Evolutionary conservation across 805 yeast genomes (phyloP), one percentile per base, ranked within the genome.

Genomic region (Zygosaccharomyces kombuchaensis): DNA sequence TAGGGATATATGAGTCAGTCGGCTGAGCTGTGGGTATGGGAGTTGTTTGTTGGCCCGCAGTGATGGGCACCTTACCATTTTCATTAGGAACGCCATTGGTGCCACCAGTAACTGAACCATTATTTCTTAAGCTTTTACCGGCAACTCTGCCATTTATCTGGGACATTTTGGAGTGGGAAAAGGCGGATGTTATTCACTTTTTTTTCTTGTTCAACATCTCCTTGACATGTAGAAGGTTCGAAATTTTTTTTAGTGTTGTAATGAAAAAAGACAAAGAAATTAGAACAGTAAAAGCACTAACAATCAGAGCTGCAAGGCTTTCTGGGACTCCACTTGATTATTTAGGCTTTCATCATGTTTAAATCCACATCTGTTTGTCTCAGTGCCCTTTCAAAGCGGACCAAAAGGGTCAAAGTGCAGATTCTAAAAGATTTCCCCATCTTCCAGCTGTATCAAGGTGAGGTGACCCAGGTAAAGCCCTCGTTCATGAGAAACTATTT

Each of bases 401-500:
- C 68, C 35, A 70, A 76, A 51, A 76, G 77, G 55, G 79, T 87
- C 41, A 70, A 75, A 30, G 89, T 89, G 10, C 96, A 89, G 69
- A 70, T 88, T n/a, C 71, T 87, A 48, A 75, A 72, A 57, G 86
- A 86, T 57, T 75, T 79, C 59, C 77, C 80, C 25, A 75, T 74
- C 10, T 66, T 82, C 45, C 95, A 95, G 16, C 68, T 68, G 10
- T 46, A 27, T 17, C 70, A 68, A 49, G 96, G 96, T 29, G 84
- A 89, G 68, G 74, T 89, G 36, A 73, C 84, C 23, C 70, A 76
- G 29, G 96, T 89, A 14, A 75, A 79, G 51, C 89, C 96, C 25
- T 85, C 88, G 17, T 72, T 78, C 51, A 89, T 89, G 96, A 78
- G 91, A 60, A 87, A 86, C 67, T 77, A 69, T 55, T 74, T 89